Conservation (phyloP, 345 rosid species). For the Sisymbrium irio region DNA sequence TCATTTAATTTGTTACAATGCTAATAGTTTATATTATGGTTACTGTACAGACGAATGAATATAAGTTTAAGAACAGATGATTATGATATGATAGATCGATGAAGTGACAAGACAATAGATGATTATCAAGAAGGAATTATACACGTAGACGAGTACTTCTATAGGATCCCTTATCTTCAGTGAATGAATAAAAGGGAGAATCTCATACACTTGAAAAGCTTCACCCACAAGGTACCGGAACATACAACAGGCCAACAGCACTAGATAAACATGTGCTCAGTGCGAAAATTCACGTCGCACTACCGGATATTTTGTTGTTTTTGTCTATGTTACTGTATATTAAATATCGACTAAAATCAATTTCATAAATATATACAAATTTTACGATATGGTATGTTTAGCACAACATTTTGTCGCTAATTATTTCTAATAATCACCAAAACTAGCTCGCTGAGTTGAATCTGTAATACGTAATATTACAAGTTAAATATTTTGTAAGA, state of each 20-base stretch:
- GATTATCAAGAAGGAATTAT: slow-evolving; percentile 29
- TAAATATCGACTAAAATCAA: not conserved
- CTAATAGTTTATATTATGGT: not conserved
- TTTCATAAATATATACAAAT: not conserved
- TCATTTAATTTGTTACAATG: not conserved
- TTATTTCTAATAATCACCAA: not conserved
- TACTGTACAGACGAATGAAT: not conserved
- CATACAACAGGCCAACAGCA: slow-evolving; percentile 12
- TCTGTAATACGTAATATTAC: not conserved
- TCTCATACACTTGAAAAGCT: slow-evolving; percentile 22
- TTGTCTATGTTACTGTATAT: not conserved
- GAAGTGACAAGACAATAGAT: slow-evolving; percentile 19
- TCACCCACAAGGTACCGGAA: slow-evolving; percentile 12
- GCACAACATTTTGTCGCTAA: not conserved
- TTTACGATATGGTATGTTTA: not conserved
- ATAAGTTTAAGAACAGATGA: not conserved
- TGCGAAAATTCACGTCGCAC: not conserved
- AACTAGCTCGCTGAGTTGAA: not conserved
- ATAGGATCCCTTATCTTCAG: slow-evolving; percentile 25
- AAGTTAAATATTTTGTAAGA: not conserved
- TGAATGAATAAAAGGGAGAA: slow-evolving; percentile 8
- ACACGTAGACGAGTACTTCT: slow-evolving; percentile 15
- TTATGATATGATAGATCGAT: not conserved
- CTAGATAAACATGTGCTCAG: not conserved
- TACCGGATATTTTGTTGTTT: not conserved